Percentiles rank a stretch among this genome's conserved stretches.
Evolutionary conservation across 345 rosid genomes (phyloP).

Genomic region (Rhizophora mangle): DNA sequence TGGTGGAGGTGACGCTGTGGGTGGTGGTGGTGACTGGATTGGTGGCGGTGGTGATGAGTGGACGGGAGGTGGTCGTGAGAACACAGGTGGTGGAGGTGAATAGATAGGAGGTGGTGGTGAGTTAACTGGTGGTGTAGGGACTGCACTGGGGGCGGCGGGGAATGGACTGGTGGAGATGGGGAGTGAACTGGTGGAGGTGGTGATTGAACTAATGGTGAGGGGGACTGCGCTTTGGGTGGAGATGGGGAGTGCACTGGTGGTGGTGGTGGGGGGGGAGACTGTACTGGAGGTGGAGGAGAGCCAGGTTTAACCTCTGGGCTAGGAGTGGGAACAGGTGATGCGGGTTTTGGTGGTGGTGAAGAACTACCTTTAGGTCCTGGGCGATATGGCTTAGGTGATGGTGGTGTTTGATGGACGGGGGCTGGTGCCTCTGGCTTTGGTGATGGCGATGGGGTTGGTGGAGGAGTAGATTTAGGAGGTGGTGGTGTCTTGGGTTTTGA

Average conservation of each 20-base stretch:
- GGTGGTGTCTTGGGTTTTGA: conserved; percentile 7
- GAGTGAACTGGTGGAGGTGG: background rate
- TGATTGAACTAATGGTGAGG: conserved; percentile 1
- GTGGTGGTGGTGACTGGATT: no score
- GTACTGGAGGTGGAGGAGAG: conserved; percentile 9
- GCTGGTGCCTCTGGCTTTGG: background rate
- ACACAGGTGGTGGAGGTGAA: conserved; percentile 6
- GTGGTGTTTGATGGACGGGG: background rate
- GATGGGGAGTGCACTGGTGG: conserved; percentile 8
- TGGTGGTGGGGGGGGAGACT: conserved; percentile 2
- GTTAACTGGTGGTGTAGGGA: conserved; percentile 4
- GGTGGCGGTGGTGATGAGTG: conserved; percentile 13
- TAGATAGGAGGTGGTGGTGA: conserved; percentile 13
- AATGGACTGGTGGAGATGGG: conserved; percentile 6
- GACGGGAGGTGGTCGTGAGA: background rate
- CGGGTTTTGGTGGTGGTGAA: conserved; percentile 7
- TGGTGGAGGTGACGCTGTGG: background rate
- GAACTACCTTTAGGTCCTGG: background rate
- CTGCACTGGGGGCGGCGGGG: background rate
- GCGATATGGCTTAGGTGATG: background rate
- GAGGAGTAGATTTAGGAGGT: background rate
- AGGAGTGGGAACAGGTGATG: background rate
- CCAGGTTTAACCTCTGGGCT: no score
- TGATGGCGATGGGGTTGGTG: background rate
- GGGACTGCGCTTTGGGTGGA: conserved; percentile 4